Conservation (phyloP, 306 rosid species). For the Cucumis sativus region Cucumber_9930_V3 NC_026658.2:8747501-8748000, state of each 20-base stretch:
- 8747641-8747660: constrained; percentile 98
- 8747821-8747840: constrained; percentile 74
- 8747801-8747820: constrained; percentile 69
- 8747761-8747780: constrained; percentile 89
- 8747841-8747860: constrained; percentile 91
- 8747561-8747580: constrained; percentile 94
- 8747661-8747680: constrained; percentile 98
- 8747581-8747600: constrained; percentile 93
- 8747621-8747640: constrained; percentile 93
- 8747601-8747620: constrained; percentile 83
- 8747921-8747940: constrained; percentile 90
- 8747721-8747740: constrained; percentile 86
- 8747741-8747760: constrained; percentile 86
- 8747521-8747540: constrained; percentile 99
- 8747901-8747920: constrained; percentile 83
- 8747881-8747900: constrained; percentile 98
- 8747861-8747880: constrained; percentile 82
- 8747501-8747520: constrained; percentile 81
- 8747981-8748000: constrained; percentile 83
- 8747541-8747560: constrained; percentile 99
- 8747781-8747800: constrained; percentile 99
- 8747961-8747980: constrained; percentile 65
- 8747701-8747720: constrained; percentile 96
- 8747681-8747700: constrained; percentile 96
- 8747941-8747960: constrained; percentile 82